Evolutionary conservation across 78 protist genomes (phyloP), one percentile per base, ranked within the genome.

Genomic region (Isochrysis galbana): DNA sequence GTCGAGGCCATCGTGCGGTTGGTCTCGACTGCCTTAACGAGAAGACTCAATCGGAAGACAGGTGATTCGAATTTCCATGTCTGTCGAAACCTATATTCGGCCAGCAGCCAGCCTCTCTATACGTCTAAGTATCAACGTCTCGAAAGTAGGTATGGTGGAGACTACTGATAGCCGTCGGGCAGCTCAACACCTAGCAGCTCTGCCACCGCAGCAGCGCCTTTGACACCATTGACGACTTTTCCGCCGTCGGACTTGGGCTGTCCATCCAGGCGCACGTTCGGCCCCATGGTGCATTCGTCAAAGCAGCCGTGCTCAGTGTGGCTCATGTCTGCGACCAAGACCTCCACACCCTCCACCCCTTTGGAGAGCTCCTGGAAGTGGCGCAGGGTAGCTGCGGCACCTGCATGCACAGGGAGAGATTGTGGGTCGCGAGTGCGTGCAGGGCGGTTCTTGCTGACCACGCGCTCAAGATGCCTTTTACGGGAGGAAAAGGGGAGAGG

Each of bases 221-320:
- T 78, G 86, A 78, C 5, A 46, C 86, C 86, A n/a, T 78, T 78
- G 48, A 78, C n/a, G 47, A 78, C 29, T 17, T 17, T 23, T 4
- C 36, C 44, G 41, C 39, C 82, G 17, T 29, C 36, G 44, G 82
- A 17, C 32, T 5, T 19, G 2, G 41, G 82, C 44, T 78, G 38
- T 36, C 88, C 88, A 38, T 17, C 88, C 2, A 80, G 2, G 25
- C 88, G 88, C 54, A 80, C 88, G 38, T 80, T 80, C 39, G 88
- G 88, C 19, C 88, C 88, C 88, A 80, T 80, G 14, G 88, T 80
- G 88, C 88, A 80, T 41, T 80, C 88, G 5, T 80, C 88, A 54
- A 80, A 80, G 88, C 88, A 80, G 55, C 88, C 88, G 54, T 80
- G 88, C 88, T 80, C 88, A 21, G 54, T 29, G 88, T 80, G 47